phyloP scores from a whole-genome alignment of 1,284 basidiomycete genomes.

The Rugosomyces carneus region DNA sequence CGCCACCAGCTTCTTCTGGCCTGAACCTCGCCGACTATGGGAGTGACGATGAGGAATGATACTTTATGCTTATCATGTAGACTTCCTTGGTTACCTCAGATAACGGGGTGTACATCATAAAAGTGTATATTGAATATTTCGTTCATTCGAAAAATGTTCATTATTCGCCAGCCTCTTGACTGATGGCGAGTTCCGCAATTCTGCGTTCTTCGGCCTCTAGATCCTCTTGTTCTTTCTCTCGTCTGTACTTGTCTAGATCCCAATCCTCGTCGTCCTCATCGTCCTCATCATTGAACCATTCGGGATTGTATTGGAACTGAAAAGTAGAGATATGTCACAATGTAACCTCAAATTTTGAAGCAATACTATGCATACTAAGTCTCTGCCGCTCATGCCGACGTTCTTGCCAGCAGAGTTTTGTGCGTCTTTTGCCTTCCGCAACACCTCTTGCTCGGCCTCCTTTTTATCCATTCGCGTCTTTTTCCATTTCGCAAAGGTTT shows the following conservation, averaged over 20 bases:
- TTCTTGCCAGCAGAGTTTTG: conserved; percentile 88
- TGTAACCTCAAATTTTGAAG: neutral
- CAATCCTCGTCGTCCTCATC: conserved; percentile 69
- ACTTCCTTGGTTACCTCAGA: conserved; percentile 1
- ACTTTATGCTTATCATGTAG: neutral
- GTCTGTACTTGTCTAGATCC: conserved; percentile 63
- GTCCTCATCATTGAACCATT: conserved; percentile 88
- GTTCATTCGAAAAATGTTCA: neutral
- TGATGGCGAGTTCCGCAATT: conserved; percentile 28
- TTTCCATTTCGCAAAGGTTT: conserved; percentile 94
- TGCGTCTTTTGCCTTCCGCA: conserved; percentile 81
- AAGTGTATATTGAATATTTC: neutral
- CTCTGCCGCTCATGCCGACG: conserved; percentile 91
- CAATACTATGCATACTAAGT: conserved; percentile 56
- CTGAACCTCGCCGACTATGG: conserved; percentile 67
- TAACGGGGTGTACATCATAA: conserved; percentile 13
- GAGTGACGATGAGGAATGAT: conserved; percentile 59
- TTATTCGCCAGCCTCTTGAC: conserved; percentile 13
- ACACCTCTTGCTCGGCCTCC: conserved; percentile 75
- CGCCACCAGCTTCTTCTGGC: conserved; percentile 33
- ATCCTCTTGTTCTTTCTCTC: conserved; percentile 59
- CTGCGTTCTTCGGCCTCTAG: conserved; percentile 30
- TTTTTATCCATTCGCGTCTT: conserved; percentile 91
- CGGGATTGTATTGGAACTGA: conserved; percentile 92
- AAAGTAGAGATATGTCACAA: neutral